A percentile compares a stretch with the other conserved stretches of the same genome.
Evolutionary conservation across 2,329 filamentous ascomycete species (phyloP).

Genomic region (Trichoderma guizhouense): DNA sequence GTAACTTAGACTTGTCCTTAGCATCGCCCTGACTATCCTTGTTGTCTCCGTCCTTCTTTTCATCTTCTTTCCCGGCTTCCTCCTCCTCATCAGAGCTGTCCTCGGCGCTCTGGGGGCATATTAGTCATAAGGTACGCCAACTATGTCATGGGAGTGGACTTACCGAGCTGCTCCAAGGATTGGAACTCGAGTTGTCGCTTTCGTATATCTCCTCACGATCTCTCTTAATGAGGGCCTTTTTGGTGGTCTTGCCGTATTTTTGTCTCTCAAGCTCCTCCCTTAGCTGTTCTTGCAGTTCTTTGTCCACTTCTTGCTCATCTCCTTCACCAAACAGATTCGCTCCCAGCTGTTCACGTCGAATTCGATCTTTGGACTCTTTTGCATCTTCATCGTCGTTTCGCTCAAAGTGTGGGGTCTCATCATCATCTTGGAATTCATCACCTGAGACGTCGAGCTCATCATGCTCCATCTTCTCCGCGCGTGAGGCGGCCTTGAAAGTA

Average conservation of each 20-base stretch:
- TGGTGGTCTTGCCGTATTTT: slow-evolving; percentile 70
- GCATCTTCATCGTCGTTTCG: slow-evolving; percentile 76
- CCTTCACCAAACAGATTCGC: slow-evolving; percentile 77
- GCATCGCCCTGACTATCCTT: slow-evolving; percentile 56
- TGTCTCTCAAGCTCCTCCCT: slow-evolving; percentile 67
- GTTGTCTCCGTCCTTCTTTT: slow-evolving; percentile 54
- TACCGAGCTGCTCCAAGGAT: slow-evolving; percentile 41
- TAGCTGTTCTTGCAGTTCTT: slow-evolving; percentile 66
- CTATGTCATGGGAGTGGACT: not conserved
- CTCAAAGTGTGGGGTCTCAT: slow-evolving; percentile 74
- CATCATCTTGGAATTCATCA: slow-evolving; percentile 82
- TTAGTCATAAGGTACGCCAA: not conserved
- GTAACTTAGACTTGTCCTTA: slow-evolving; percentile 50
- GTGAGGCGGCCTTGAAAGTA: slow-evolving; percentile 59
- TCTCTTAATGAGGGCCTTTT: slow-evolving; percentile 77
- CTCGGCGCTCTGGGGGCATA: slow-evolving; percentile 46
- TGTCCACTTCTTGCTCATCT: slow-evolving; percentile 69
- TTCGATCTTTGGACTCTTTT: slow-evolving; percentile 67
- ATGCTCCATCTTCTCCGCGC: slow-evolving; percentile 65
- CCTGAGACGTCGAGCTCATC: slow-evolving; percentile 65
- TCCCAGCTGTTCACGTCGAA: slow-evolving; percentile 77
- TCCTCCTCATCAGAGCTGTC: slow-evolving; percentile 39
- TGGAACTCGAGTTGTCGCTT: slow-evolving; percentile 55
- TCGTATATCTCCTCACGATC: slow-evolving; percentile 87
- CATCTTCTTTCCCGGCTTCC: slow-evolving; percentile 34